Base-by-base conservation (phyloP, 2,329 filamentous ascomycete genomes). In the Zymoseptoria ardabiliae region DNA sequence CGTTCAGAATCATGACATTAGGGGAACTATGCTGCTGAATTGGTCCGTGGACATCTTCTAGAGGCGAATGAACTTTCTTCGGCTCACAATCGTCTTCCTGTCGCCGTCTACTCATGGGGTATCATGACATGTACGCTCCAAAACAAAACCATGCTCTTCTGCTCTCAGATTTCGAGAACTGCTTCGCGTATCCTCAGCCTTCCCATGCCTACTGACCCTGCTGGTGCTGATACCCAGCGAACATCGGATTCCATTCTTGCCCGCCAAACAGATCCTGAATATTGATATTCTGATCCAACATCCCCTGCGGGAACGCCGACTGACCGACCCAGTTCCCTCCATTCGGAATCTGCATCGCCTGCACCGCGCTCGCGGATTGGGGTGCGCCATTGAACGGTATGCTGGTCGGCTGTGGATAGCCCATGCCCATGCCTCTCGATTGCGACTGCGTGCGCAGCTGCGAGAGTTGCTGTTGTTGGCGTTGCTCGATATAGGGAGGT, bases 401-500 rank as follows among this genome's bases (percentile, higher is more conserved):
- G 52, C 54, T 50, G 35, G 13, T 45, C 35, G 35, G 35, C 30
- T 54, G 56, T 25, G 55, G 25, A 35, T 60, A 63, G 53, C 56
- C 56, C 60, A 59, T 61, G 50, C 57, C 58, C 56, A 61, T 51
- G 50, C 61, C 55, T 54, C 62, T 61, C 50, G 66, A 63, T 56
- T 69, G 70, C 22, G 59, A 60, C 50, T 58, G 57, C 20, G 50
- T 55, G 4, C 45, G 48, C 23, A 61, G 53, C 35, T 63, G 65
- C 11, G 35, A 17, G 10, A 58, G 58, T 52, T 66, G 65, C 56
- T 64, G 67, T 52, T 68, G 64, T 17, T 66, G 69, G 54, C 63
- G 66, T 53, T 86, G 83, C 74, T 88, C 82, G 65, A 91, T 77
- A 68, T 90, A 92, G 45, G 87, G 84, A 17, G 88, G 87, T 45